Evolutionary conservation across 73 alveolate genomes (phyloP), one percentile per base, ranked within the genome.

Genomic region (Halteria grandinella): DNA sequence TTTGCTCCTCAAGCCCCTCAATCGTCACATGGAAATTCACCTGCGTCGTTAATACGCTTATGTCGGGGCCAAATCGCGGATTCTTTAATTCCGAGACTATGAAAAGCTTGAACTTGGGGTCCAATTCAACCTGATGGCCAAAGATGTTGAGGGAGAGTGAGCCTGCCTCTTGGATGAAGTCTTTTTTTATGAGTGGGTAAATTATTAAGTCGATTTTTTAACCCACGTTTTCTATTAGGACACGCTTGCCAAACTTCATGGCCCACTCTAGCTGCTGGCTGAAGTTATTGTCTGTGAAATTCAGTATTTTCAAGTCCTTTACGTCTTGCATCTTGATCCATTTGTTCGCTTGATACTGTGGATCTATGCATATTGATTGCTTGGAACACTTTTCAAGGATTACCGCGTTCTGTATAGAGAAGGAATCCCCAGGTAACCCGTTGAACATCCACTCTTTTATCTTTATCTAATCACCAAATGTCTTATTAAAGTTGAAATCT

Each of bases 1-100:
- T 97, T 82, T 98, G 97, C 63, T 96, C 99, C 84, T 98, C 95
- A 39, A 81, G 78, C 29, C 95, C 97, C 60, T 93, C 96, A 39
- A 86, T 81, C 5, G 97, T 89, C 43, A 88, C 96, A 55, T 90
- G 80, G 84, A 88, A 92, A 58, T 91, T 88, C 37, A 90, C 95
- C 47, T 89, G 71, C 43, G 93, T 92, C 55, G 94, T 95, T 79
- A 89, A 92, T n/a, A 98, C 98, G 36, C 98, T 94, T 43, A 97
- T 90, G 69, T 98, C 99, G 23, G 99, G 99, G 0, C 98, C 96
- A 86, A 93, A 98, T 71, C 97, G 99, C 51, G 99, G 99, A 70
- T 94, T 96, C 31, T 98, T 93, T 70, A 97, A 89, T 86, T 97
- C 98, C 20, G 99, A 91, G 0, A 99, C 96, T 83, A 98, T 90